These are phyloP conservation scores for Phytopythium boreale DNA, from an alignment of 352 stramenopile genomes.

Conservation along the genomic window DNA sequence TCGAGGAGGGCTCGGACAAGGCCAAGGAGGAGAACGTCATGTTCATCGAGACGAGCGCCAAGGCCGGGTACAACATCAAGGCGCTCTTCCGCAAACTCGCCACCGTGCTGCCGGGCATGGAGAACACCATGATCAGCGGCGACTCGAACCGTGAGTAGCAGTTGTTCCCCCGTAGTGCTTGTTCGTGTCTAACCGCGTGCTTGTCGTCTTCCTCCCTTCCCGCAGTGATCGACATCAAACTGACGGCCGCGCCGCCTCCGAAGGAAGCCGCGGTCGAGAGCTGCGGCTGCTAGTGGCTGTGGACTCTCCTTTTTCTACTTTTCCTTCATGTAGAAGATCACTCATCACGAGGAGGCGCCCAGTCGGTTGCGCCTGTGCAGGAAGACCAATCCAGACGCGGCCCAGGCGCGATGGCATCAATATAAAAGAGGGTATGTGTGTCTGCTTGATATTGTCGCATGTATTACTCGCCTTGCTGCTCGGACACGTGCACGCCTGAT, in stretches of 20 bases:
- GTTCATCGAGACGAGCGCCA: conserved; percentile 99
- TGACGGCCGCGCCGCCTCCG: conserved; percentile 70
- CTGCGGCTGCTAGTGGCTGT: conserved; percentile 56
- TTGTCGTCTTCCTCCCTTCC: not conserved
- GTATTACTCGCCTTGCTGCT: not conserved
- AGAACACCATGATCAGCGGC: conserved; percentile 87
- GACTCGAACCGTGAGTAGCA: conserved; percentile 78
- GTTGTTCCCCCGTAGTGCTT: not conserved
- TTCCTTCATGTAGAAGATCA: conserved; percentile 9
- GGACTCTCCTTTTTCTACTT: not conserved
- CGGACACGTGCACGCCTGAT: not conserved
- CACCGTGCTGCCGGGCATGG: conserved; percentile 95
- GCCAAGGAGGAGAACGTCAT: conserved; percentile 98
- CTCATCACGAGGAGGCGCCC: conserved; percentile 13
- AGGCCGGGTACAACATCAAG: conserved; percentile 98
- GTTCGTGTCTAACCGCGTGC: not conserved
- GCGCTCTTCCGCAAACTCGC: conserved; percentile 98
- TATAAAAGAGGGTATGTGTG: conserved; percentile 10
- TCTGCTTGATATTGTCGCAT: not conserved
- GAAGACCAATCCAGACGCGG: conserved; percentile 16
- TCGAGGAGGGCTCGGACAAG: conserved; percentile 98
- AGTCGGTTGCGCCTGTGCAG: conserved; percentile 15
- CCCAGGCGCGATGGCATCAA: conserved; percentile 5
- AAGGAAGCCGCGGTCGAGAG: conserved; percentile 72
- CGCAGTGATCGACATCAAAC: conserved; percentile 88